phyloP scores from a whole-genome alignment of 306 rosid species.

The Abrus pulchellus region DNA sequence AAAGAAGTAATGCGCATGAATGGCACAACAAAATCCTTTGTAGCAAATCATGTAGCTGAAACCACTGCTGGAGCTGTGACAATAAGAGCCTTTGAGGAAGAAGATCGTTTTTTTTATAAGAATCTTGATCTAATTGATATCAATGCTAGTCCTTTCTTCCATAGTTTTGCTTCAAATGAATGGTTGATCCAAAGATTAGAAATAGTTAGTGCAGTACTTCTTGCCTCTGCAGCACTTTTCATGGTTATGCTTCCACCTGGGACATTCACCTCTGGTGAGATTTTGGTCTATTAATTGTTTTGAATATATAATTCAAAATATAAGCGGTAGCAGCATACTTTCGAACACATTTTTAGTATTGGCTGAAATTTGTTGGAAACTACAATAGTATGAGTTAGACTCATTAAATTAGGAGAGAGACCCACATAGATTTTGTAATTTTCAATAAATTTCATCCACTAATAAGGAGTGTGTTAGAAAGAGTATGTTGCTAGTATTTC shows the following conservation, averaged over 20 bases:
- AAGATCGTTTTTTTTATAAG: constrained; percentile 63
- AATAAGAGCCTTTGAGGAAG: constrained; percentile 70
- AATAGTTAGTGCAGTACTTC: constrained; percentile 60
- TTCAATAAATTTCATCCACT: no score
- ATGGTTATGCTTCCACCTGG: constrained; percentile 72
- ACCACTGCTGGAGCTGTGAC: constrained; percentile 71
- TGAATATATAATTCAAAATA: background rate
- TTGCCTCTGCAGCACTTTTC: constrained; percentile 65
- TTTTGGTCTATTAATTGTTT: background rate
- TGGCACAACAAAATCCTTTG: constrained; percentile 68
- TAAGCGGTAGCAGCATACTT: background rate
- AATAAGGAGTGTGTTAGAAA: no score
- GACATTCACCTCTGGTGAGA: constrained; percentile 64
- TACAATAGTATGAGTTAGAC: no score
- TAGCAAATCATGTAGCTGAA: constrained; percentile 72
- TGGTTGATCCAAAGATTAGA: constrained; percentile 74
- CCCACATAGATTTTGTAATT: no score
- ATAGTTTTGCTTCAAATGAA: constrained; percentile 64
- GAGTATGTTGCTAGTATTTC: no score
- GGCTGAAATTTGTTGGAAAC: no score
- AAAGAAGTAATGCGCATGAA: constrained; percentile 75
- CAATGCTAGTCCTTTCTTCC: constrained; percentile 75
- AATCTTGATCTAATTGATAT: constrained; percentile 64
- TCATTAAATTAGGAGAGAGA: no score
- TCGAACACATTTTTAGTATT: no score